Conservation (phyloP, 2,329 filamentous ascomycete genomes). For the Ophiocordyceps camponoti-leonardi region DNA sequence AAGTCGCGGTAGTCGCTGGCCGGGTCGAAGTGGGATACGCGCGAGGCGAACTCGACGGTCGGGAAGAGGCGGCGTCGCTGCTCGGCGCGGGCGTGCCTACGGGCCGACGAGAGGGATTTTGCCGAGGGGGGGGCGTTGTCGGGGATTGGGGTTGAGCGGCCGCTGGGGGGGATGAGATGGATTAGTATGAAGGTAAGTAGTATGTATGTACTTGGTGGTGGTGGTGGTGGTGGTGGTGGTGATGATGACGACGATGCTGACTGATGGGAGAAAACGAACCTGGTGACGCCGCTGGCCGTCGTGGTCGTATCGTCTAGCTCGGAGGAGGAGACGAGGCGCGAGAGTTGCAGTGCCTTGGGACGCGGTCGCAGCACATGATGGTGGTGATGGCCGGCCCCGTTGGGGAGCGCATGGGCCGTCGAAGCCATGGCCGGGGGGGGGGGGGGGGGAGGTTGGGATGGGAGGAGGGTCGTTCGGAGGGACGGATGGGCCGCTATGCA, state of each 20-base stretch:
- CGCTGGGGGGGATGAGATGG: constrained; percentile 42
- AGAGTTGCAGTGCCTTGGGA: not conserved
- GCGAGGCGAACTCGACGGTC: constrained; percentile 75
- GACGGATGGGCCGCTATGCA: not conserved
- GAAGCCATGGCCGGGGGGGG: not conserved
- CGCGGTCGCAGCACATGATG: not conserved
- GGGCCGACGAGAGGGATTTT: constrained; percentile 68
- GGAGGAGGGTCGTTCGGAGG: not conserved
- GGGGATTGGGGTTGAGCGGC: constrained; percentile 67
- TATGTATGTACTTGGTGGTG: too few relatives aligned
- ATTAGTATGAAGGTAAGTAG: too few relatives aligned
- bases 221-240: too few relatives aligned
- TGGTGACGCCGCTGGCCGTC: constrained; percentile 26
- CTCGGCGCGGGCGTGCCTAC: constrained; percentile 67
- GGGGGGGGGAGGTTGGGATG: not conserved
- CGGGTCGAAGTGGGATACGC: constrained; percentile 91
- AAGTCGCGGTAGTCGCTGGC: constrained; percentile 87
- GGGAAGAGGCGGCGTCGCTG: constrained; percentile 78
- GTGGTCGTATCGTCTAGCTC: constrained; percentile 13
- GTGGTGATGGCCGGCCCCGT: not conserved
- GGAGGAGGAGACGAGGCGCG: not conserved
- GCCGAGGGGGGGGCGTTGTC: constrained; percentile 86
- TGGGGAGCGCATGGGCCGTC: not conserved
- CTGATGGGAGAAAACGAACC: constrained; percentile 16
- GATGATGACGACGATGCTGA: too few relatives aligned